Percentiles rank a stretch among this genome's conserved stretches.
Conservation (phyloP, 805 yeast species). For the Candida sakaeoensis region DNA sequence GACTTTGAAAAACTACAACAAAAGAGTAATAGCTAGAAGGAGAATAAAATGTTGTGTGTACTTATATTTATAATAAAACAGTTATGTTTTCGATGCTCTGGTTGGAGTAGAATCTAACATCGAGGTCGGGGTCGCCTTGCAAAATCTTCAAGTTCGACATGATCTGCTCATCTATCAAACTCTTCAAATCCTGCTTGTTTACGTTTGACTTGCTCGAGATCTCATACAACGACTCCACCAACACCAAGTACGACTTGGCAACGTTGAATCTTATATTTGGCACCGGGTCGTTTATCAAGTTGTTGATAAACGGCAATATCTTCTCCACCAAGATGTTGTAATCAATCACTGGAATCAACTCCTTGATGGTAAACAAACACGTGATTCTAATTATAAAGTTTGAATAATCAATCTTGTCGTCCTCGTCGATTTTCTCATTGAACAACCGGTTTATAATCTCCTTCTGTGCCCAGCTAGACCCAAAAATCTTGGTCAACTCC, state of each 20-base stretch:
- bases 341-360: constrained; percentile 68
- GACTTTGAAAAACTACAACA: constrained; percentile 30
- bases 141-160: constrained; percentile 64
- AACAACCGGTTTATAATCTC: constrained; percentile 79
- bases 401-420: constrained; percentile 44
- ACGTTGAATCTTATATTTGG: constrained; percentile 95
- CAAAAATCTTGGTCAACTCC: constrained; percentile 80
- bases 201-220: constrained; percentile 11
- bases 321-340: constrained; percentile 53
- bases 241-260: constrained; percentile 73
- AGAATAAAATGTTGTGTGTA: too few relatives aligned
- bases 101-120: constrained; percentile 82
- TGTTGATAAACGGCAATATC: constrained; percentile 75
- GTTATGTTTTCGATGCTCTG: constrained; percentile 42
- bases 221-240: constrained; percentile 50
- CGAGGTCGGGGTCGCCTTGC: constrained; percentile 72
- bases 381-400: constrained; percentile 93
- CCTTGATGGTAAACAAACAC: constrained; percentile 82
- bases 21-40: constrained; percentile 1
- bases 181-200: constrained; percentile 19
- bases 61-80: constrained; percentile 15
- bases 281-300: constrained; percentile 72
- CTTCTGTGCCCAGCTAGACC: constrained; percentile 86
- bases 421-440: constrained; percentile 17
- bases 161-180: constrained; percentile 41